These are phyloP conservation scores for Xerophyta viscosa DNA, from an alignment of 106 monocot genomes.

Conservation along the genomic window DNA sequence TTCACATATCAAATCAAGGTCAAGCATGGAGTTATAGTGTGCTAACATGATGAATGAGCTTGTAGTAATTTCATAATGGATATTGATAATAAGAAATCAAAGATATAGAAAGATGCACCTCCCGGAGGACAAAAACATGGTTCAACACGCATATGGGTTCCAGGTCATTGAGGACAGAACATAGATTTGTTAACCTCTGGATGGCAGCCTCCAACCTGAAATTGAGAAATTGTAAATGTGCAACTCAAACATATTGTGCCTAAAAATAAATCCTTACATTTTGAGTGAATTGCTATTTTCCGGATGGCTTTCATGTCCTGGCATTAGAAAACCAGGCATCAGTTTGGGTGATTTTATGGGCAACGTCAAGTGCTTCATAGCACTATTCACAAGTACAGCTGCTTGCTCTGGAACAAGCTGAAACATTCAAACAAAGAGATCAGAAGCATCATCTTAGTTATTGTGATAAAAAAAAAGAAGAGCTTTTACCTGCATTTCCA, in stretches of 20 bases:
- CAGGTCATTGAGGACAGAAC: conserved; percentile 98
- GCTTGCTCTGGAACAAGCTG: conserved; percentile 95
- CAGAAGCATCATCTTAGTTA: too few relatives aligned
- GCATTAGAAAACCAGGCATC: conserved; percentile 32
- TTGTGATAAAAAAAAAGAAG: too few relatives aligned
- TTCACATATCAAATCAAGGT: too few relatives aligned
- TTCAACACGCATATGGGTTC: conserved; percentile 98
- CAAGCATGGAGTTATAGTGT: too few relatives aligned
- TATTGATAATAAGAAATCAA: not conserved
- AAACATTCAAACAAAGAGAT: conserved; percentile 16
- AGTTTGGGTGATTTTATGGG: conserved; percentile 53
- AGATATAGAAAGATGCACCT: conserved; percentile 35
- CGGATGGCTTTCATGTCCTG: conserved; percentile 88
- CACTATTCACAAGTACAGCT: conserved; percentile 43
- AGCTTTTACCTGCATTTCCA: conserved; percentile 74
- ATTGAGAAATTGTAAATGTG: conserved; percentile 6
- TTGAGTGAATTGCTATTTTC: conserved; percentile 75
- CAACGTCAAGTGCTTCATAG: conserved; percentile 38
- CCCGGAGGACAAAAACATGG: conserved; percentile 91
- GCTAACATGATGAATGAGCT: too few relatives aligned
- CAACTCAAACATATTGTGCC: not conserved
- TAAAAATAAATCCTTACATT: conserved; percentile 52
- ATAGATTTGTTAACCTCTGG: conserved; percentile 92
- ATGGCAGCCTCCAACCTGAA: conserved; percentile 94
- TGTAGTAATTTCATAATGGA: too few relatives aligned